phyloP scores from a whole-genome alignment of 2,329 filamentous ascomycete genomes.

The Microdochium trichocladiopsis region DNA sequence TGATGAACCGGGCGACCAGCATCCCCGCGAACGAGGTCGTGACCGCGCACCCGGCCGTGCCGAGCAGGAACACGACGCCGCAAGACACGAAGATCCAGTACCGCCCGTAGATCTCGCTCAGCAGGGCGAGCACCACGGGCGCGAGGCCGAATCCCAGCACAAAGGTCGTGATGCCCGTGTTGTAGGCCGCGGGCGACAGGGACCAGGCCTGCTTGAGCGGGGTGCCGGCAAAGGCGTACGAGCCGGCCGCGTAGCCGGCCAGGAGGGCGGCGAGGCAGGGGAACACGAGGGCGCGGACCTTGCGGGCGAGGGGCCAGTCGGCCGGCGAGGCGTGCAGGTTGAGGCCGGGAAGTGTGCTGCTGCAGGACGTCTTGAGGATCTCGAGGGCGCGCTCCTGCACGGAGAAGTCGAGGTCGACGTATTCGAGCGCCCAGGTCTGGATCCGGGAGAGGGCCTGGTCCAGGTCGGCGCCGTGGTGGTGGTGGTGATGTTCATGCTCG shows the following conservation, averaged over 20 bases:
- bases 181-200: conserved; percentile 46
- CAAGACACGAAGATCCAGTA: conserved; percentile 22
- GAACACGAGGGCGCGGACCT: too few relatives aligned
- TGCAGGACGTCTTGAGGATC: too few relatives aligned
- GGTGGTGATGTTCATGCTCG: too few relatives aligned
- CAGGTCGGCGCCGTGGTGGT: too few relatives aligned
- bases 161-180: conserved; percentile 57
- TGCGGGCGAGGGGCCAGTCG: too few relatives aligned
- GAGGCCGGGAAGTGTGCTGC: too few relatives aligned
- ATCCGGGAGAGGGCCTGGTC: too few relatives aligned
- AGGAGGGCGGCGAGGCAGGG: conserved; percentile 40
- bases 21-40: conserved; percentile 54
- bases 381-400: too few relatives aligned
- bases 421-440: too few relatives aligned
- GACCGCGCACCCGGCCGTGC: conserved; percentile 48
- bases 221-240: conserved; percentile 49
- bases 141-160: conserved; percentile 57
- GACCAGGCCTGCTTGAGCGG: conserved; percentile 51
- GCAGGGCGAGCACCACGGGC: conserved; percentile 62
- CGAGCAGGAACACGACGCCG: conserved; percentile 24
- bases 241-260: conserved; percentile 58
- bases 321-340: too few relatives aligned
- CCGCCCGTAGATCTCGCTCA: conserved; percentile 51
- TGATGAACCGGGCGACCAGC: conserved; percentile 54
- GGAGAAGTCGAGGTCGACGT: too few relatives aligned